Percentiles rank a stretch among this genome's conserved stretches.
These are phyloP conservation scores for Cryptosporidium bovis DNA, from an alignment of 169 alveolate species.

Conservation along the genomic window DNA sequence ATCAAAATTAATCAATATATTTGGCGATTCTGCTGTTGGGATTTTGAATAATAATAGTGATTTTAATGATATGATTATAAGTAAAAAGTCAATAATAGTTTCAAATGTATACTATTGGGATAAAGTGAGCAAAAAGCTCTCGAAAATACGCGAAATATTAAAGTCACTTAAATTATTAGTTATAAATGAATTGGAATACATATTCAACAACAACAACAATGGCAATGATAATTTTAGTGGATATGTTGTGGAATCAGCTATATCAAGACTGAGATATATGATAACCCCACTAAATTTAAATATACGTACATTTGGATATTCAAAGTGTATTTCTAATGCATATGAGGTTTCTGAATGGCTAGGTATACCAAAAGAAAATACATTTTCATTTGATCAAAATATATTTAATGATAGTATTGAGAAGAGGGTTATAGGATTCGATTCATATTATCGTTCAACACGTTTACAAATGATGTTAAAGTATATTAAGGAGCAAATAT, in stretches of 20 bases:
- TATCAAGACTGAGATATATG: conserved; percentile 51
- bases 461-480: conserved; percentile 50
- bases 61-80: background rate
- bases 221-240: conserved; percentile 1
- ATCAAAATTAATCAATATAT: conserved; percentile 5
- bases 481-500: conserved; percentile 14
- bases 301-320: conserved; percentile 58
- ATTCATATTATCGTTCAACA: conserved; percentile 64
- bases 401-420: conserved; percentile 33
- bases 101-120: conserved; percentile 66
- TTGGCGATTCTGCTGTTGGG: conserved; percentile 22
- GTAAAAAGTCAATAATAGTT: conserved; percentile 6
- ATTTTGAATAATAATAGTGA: conserved; percentile 6
- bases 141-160: conserved; percentile 9
- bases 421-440: conserved; percentile 38
- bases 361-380: conserved; percentile 42
- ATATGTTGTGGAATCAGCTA: conserved; percentile 31
- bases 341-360: conserved; percentile 67
- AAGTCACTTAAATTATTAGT: conserved; percentile 24
- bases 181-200: conserved; percentile 31
- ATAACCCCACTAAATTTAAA: conserved; percentile 49
- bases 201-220: background rate
- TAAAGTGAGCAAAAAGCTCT: conserved; percentile 21
- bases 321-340: conserved; percentile 67
- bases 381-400: conserved; percentile 62